These are phyloP conservation scores for Saccharomycopsis sp. DNA, from an alignment of 805 yeast species.

Conservation along the genomic window DNA sequence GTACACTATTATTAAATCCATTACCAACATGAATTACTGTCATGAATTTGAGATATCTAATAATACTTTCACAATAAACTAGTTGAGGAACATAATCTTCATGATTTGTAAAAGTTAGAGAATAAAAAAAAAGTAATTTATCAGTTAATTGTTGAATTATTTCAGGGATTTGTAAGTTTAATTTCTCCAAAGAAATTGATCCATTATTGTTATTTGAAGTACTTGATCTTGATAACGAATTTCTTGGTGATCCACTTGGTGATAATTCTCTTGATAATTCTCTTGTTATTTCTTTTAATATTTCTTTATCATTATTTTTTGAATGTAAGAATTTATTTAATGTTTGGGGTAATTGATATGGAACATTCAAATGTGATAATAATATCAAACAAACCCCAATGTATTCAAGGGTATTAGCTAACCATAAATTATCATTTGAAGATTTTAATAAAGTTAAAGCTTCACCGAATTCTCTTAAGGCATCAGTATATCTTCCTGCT, in stretches of 20 bases:
- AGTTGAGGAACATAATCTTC: slow-evolving; percentile 78
- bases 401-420: slow-evolving; percentile 81
- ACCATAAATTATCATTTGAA: slow-evolving; percentile 74
- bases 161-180: slow-evolving; percentile 22
- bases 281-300: slow-evolving; percentile 18
- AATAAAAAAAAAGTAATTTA: slow-evolving; percentile 34
- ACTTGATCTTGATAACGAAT: slow-evolving; percentile 26
- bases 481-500: slow-evolving; percentile 69
- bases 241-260: slow-evolving; percentile 37
- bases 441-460: slow-evolving; percentile 49
- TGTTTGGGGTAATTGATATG: slow-evolving; percentile 37
- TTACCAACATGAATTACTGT: slow-evolving; percentile 40
- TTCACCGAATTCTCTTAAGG: slow-evolving; percentile 65
- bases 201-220: slow-evolving; percentile 20
- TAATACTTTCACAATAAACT: slow-evolving; percentile 61
- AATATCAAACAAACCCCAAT: slow-evolving; percentile 56
- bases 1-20: slow-evolving; percentile 32
- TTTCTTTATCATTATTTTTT: slow-evolving; percentile 7
- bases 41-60: slow-evolving; percentile 56
- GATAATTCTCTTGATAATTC: slow-evolving; percentile 17
- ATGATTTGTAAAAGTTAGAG: slow-evolving; percentile 40
- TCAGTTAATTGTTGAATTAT: slow-evolving; percentile 29
- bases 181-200: slow-evolving; percentile 14
- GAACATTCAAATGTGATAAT: slow-evolving; percentile 43
- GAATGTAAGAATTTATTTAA: slow-evolving; percentile 14